These are phyloP conservation scores for Brettanomyces custersianus DNA, from an alignment of 805 yeast genomes.

Conservation along the genomic window DNA sequence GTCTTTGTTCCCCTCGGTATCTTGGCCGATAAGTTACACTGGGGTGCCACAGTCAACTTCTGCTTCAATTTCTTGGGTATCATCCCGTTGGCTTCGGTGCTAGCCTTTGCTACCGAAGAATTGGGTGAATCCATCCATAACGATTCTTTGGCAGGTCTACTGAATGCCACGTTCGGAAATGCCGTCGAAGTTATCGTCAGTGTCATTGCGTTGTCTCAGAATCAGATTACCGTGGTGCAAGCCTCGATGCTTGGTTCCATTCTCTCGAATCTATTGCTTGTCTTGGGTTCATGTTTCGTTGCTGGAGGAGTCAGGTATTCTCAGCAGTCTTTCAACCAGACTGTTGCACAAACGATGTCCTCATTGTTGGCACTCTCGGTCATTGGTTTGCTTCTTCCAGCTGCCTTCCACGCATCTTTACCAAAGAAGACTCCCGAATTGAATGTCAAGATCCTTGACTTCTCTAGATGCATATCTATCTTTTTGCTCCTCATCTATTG, in stretches of 20 bases:
- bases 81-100: conserved; percentile 82
- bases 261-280: conserved; percentile 78
- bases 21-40: conserved; percentile 51
- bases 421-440: conserved; percentile 28
- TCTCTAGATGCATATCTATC: conserved; percentile 81
- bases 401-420: conserved; percentile 85
- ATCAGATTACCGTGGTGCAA: conserved; percentile 90
- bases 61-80: conserved; percentile 79
- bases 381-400: conserved; percentile 84
- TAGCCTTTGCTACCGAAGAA: conserved; percentile 92
- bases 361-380: conserved; percentile 87
- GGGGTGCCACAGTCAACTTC: conserved; percentile 51
- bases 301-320: conserved; percentile 85
- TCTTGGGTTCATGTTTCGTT: conserved; percentile 90
- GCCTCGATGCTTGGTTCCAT: conserved; percentile 96
- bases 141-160: conserved; percentile 84
- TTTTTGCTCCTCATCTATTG: conserved; percentile 70
- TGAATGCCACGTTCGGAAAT: conserved; percentile 96
- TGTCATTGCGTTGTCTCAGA: conserved; percentile 74
- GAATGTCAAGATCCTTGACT: conserved; percentile 43
- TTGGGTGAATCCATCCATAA: conserved; percentile 74
- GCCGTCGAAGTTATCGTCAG: conserved; percentile 96
- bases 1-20: conserved; percentile 87
- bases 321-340: conserved; percentile 86
- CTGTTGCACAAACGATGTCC: conserved; percentile 97